These are phyloP conservation scores for Claviceps africana DNA, from an alignment of 2,329 filamentous ascomycete species.

Conservation along the genomic window DNA sequence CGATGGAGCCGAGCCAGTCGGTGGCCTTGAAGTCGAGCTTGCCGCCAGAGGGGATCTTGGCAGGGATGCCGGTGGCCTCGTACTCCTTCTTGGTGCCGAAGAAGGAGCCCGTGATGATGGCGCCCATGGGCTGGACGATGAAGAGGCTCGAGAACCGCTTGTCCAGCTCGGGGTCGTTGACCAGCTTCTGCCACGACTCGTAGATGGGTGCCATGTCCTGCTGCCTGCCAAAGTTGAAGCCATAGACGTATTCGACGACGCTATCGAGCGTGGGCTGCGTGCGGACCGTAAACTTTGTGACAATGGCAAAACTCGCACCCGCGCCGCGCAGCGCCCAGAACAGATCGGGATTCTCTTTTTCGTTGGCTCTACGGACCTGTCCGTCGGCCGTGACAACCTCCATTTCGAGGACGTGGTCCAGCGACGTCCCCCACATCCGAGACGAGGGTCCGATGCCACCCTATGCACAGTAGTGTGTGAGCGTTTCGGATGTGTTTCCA, in stretches of 20 bases:
- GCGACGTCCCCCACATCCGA: slow-evolving; percentile 42
- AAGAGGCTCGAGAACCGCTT: slow-evolving; percentile 45
- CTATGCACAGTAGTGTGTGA: slow-evolving; percentile 14
- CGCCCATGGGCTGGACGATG: slow-evolving; percentile 37
- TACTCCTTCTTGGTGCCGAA: slow-evolving; percentile 46
- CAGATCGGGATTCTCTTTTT: slow-evolving; percentile 34
- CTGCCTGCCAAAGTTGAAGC: slow-evolving; percentile 33
- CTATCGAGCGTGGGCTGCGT: slow-evolving; percentile 41
- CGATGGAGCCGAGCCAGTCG: slow-evolving; percentile 49
- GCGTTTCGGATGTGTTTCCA: not conserved
- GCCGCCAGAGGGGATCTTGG: slow-evolving; percentile 29
- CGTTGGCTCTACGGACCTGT: slow-evolving; percentile 31
- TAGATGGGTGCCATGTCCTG: slow-evolving; percentile 34
- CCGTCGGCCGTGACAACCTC: slow-evolving; percentile 44
- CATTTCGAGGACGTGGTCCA: slow-evolving; percentile 41
- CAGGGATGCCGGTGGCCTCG: slow-evolving; percentile 32
- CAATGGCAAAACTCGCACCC: slow-evolving; percentile 40
- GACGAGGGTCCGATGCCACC: slow-evolving; percentile 45
- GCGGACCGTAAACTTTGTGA: slow-evolving; percentile 41
- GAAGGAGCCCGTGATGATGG: slow-evolving; percentile 45
- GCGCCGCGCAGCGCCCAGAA: slow-evolving; percentile 45
- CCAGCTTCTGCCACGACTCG: slow-evolving; percentile 43
- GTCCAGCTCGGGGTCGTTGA: slow-evolving; percentile 39
- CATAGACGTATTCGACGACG: slow-evolving; percentile 46
- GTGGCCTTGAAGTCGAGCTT: slow-evolving; percentile 33